Evolutionary conservation across 805 yeast species (phyloP), one percentile per base, ranked within the genome.

Genomic region (Nakazawaea populi): DNA sequence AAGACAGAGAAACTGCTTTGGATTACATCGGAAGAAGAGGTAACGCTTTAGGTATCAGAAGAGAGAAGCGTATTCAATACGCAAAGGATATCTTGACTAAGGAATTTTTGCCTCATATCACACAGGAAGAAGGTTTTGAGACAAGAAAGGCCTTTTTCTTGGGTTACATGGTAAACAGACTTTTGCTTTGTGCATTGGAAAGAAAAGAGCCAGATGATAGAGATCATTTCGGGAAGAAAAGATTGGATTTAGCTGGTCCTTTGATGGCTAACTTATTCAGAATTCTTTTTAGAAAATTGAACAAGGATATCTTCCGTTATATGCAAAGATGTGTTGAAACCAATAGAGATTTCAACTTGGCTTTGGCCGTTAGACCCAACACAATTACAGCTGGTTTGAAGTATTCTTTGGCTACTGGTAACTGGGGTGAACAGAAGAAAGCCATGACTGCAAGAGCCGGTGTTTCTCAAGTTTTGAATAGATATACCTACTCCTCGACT

Each of bases 381-480:
- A 94, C 98, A 3, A 89, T 94, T 61, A 94, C 99, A 38, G 92
- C 96, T 55, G 99, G 99, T 67, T 80, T 94, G 70, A 88, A 95
- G 67, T 94, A 94, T 71, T 94, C 99, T 39, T 77, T 94, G 64
- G 99, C 99, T 49, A 94, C 99, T 12, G 99, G 99, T 77, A 94
- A 94, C 74, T 94, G 99, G 99, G 99, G 99, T 75, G 99, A 94
- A 71, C 99, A 94, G 69, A 92, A 91, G 84, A 94, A 94, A 70
- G 97, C 98, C 11, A 94, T 94, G 99, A 84, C 94, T 55, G 85
- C 97, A 18, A 85, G 96, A 69, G 99, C 99, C 5, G 99, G 99
- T 80, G 99, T 95, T 44, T 92, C 98, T 30, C 99, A 94, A 76
- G 99, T 94, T 58, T 79, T 94, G 70, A 94, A 94, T 70, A 83